A percentile compares a stretch with the other conserved stretches of the same genome.
Conservation (phyloP, 1,139 yeast species). For the Pichia sp. region DNA sequence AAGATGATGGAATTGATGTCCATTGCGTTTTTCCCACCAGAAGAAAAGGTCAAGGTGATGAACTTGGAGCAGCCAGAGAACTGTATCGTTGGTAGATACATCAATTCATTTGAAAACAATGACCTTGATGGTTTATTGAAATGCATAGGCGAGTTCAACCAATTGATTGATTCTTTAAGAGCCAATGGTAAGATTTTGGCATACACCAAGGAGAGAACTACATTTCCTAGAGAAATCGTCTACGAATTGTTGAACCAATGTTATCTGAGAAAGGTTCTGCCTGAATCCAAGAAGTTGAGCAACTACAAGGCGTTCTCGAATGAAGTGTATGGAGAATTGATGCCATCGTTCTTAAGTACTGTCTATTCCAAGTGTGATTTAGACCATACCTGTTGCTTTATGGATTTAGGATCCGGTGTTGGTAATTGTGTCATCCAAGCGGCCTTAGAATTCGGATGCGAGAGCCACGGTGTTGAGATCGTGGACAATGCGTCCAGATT, state of each 20-base stretch:
- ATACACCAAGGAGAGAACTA: slow-evolving; percentile 37
- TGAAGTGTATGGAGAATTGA: slow-evolving; percentile 86
- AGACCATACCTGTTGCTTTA: slow-evolving; percentile 53
- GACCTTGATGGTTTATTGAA: slow-evolving; percentile 35
- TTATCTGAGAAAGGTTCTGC: slow-evolving; percentile 77
- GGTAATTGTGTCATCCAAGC: slow-evolving; percentile 93
- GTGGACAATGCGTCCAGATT: slow-evolving; percentile 79
- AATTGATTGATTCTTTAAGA: slow-evolving; percentile 36
- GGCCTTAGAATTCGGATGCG: slow-evolving; percentile 80
- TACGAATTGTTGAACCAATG: slow-evolving; percentile 72
- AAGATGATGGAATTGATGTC: slow-evolving; percentile 52
- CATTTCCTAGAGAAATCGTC: slow-evolving; percentile 55
- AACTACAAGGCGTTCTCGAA: slow-evolving; percentile 86
- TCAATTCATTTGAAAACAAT: slow-evolving; percentile 40
- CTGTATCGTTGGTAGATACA: slow-evolving; percentile 45
- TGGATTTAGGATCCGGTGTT: slow-evolving; percentile 90
- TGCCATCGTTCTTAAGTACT: slow-evolving; percentile 73
- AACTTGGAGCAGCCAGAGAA: slow-evolving; percentile 38
- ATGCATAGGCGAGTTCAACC: slow-evolving; percentile 42
- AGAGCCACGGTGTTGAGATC: slow-evolving; percentile 86
- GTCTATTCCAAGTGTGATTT: slow-evolving; percentile 66
- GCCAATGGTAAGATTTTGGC: slow-evolving; percentile 25
- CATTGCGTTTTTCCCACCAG: slow-evolving; percentile 42
- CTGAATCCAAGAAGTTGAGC: slow-evolving; percentile 62
- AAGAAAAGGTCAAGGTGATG: slow-evolving; percentile 40